Conservation (phyloP, 495 filamentous ascomycete species). For the Sordaria brevicollis region DNA sequence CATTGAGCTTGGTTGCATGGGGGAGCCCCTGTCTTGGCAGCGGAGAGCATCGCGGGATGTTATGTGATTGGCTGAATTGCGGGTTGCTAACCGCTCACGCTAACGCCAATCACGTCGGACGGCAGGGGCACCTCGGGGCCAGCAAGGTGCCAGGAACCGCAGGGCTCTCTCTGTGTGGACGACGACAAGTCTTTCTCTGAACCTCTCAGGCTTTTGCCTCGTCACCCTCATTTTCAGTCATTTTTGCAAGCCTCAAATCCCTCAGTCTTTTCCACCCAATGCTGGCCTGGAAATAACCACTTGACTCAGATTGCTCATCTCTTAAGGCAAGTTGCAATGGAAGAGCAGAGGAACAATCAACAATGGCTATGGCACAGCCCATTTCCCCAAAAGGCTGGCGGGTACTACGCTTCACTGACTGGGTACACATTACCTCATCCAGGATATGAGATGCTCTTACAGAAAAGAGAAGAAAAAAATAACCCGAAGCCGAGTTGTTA, state of each 20-base stretch:
- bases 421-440: neutral
- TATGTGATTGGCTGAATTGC: conserved; percentile 24
- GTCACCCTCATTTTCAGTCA: neutral
- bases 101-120: conserved; percentile 30
- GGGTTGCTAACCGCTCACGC: conserved; percentile 31
- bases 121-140: conserved; percentile 2
- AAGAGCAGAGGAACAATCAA: neutral
- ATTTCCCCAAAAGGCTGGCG: neutral
- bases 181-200: neutral
- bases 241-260: neutral
- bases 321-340: neutral
- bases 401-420: neutral
- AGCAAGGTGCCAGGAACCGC: neutral
- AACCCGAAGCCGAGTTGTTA: neutral
- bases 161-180: neutral
- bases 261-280: neutral
- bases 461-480: no score
- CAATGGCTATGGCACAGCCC: neutral
- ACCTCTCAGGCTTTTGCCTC: neutral
- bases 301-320: neutral
- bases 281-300: neutral
- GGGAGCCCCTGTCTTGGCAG: conserved; percentile 8
- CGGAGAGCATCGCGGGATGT: conserved; percentile 9
- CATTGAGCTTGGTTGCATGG: no score
- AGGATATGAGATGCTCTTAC: neutral